Conservation (phyloP, 495 filamentous ascomycete species). For the Lepidopterella palustris region DNA sequence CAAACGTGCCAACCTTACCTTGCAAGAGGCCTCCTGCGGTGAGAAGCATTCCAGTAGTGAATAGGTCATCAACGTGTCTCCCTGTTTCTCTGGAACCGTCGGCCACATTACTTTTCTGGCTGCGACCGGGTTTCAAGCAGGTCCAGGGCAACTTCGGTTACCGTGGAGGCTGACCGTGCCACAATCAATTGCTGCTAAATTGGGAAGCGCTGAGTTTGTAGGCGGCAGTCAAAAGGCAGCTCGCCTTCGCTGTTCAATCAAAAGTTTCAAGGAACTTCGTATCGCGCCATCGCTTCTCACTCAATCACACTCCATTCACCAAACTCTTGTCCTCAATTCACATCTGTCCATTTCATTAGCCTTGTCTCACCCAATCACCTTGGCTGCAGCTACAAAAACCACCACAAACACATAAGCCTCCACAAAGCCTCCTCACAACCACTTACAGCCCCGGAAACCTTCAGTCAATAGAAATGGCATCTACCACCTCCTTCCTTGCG, state of each 20-base stretch:
- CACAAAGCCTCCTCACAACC: neutral
- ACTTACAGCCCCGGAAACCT: neutral
- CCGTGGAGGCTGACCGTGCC: neutral
- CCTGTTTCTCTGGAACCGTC: neutral
- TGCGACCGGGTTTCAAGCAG: neutral
- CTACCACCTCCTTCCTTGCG: conserved; percentile 26
- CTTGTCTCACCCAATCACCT: neutral
- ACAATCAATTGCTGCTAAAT: neutral
- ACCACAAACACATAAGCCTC: neutral
- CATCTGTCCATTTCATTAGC: neutral
- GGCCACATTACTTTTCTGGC: neutral
- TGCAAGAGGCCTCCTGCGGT: no score
- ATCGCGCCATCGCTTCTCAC: neutral
- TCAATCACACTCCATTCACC: neutral
- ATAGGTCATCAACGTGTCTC: no score
- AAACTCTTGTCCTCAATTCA: no score
- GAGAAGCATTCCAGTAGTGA: no score
- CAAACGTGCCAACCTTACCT: no score
- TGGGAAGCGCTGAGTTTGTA: neutral
- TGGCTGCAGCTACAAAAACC: no score
- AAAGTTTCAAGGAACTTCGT: neutral
- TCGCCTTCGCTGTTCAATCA: no score
- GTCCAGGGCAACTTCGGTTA: neutral
- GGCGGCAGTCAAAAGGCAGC: neutral
- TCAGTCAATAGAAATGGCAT: conserved; percentile 12